phyloP scores from a whole-genome alignment of 352 stramenopile species.

The Pythium monospermum region DNA sequence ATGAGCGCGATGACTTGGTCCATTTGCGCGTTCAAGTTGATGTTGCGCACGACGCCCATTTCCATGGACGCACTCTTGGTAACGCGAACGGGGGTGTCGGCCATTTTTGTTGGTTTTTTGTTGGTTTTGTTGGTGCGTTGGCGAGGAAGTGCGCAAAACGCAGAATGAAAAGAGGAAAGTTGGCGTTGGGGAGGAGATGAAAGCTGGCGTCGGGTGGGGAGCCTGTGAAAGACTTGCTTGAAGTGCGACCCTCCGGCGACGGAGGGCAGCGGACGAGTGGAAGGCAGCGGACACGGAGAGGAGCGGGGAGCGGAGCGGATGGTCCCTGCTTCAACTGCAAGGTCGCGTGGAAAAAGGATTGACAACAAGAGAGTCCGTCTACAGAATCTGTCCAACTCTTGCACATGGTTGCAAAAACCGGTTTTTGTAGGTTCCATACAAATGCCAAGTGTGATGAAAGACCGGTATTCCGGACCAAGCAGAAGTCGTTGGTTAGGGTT shows the following conservation, averaged over 20 bases:
- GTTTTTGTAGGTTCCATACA: conserved; percentile 5
- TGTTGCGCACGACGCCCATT: conserved; percentile 45
- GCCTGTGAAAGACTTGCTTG: too few species aligned
- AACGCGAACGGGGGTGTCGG: conserved; percentile 25
- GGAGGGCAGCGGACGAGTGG: too few species aligned
- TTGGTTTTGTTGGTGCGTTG: neutral
- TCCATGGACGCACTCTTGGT: conserved; percentile 57
- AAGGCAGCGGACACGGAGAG: too few species aligned
- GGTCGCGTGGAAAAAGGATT: too few species aligned
- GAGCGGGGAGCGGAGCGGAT: too few species aligned
- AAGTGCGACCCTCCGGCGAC: conserved; percentile 21
- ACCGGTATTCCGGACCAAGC: conserved; percentile 8
- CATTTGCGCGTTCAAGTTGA: conserved; percentile 58
- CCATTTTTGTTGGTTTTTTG: conserved; percentile 19
- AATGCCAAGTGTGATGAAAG: neutral
- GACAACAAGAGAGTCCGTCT: conserved; percentile 8
- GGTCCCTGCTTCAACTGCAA: conserved; percentile 9
- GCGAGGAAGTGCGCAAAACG: too few species aligned
- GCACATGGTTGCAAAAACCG: conserved; percentile 6
- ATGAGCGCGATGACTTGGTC: conserved; percentile 63
- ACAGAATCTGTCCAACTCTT: conserved; percentile 6
- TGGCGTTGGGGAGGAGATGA: neutral
- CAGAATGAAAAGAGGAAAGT: neutral
- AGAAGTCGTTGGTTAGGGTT: conserved; percentile 12
- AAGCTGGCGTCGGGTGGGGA: conserved; percentile 4